Evolutionary conservation across 2,329 filamentous ascomycete species (phyloP).

Genomic region (Aspergillus latus): DNA sequence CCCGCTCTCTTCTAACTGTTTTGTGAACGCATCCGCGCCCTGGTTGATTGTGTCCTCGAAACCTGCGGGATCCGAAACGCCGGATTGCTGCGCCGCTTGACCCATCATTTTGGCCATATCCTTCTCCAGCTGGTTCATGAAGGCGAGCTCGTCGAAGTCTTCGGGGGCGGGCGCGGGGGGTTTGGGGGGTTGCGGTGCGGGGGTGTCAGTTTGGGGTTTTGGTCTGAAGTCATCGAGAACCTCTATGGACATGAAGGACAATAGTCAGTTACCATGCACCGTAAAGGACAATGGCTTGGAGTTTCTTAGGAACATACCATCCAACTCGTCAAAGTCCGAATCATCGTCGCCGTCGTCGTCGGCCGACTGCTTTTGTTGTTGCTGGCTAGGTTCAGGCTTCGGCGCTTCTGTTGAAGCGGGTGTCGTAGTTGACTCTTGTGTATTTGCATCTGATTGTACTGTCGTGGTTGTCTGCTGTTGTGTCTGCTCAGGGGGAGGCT

Average conservation of each 20-base stretch:
- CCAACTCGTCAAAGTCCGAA: slow-evolving; percentile 91
- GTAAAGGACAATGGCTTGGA: background rate
- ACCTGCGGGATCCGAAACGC: slow-evolving; percentile 22
- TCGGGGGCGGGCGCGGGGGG: slow-evolving; percentile 11
- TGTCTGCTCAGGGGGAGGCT: slow-evolving; percentile 4
- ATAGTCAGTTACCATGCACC: background rate
- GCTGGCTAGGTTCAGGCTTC: background rate
- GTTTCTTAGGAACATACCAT: slow-evolving; percentile 56
- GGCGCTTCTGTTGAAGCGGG: slow-evolving; percentile 3
- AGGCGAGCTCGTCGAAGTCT: slow-evolving; percentile 49
- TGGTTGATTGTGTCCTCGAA: slow-evolving; percentile 31
- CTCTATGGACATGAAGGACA: slow-evolving; percentile 54
- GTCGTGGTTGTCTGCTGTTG: slow-evolving; percentile 5
- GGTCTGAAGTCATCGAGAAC: slow-evolving; percentile 85
- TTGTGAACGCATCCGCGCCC: slow-evolving; percentile 37
- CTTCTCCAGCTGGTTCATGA: slow-evolving; percentile 80
- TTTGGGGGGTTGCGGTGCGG: slow-evolving; percentile 17
- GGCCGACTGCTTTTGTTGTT: slow-evolving; percentile 9
- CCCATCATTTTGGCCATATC: slow-evolving; percentile 84
- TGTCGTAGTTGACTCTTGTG: background rate
- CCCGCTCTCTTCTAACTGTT: slow-evolving; percentile 36
- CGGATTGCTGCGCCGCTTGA: slow-evolving; percentile 25
- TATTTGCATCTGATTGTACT: background rate
- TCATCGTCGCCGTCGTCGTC: slow-evolving; percentile 66
- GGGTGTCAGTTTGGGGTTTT: slow-evolving; percentile 25